These are phyloP conservation scores for Microcyclospora pomicola DNA, from an alignment of 2,329 filamentous ascomycete species.

Conservation along the genomic window DNA sequence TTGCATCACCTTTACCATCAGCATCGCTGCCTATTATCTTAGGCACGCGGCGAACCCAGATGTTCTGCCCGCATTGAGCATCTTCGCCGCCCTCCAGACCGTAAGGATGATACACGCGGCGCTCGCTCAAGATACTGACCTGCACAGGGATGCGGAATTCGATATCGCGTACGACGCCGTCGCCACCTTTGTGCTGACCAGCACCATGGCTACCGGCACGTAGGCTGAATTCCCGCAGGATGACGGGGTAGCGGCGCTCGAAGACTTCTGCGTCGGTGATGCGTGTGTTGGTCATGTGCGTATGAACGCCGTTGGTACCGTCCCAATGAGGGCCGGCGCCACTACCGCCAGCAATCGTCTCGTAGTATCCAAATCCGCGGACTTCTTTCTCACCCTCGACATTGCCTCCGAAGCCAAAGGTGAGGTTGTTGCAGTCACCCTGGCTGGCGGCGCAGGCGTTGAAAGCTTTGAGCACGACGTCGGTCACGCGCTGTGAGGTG, in stretches of 20 bases:
- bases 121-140: conserved; percentile 64
- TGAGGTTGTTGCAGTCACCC: conserved; percentile 73
- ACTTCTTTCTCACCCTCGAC: conserved; percentile 42
- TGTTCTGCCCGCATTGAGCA: conserved; percentile 64
- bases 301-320: conserved; percentile 63
- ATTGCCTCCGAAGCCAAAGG: conserved; percentile 67
- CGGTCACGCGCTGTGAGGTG: conserved; percentile 64
- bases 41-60: conserved; percentile 65
- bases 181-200: conserved; percentile 57
- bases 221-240: conserved; percentile 57
- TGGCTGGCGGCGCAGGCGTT: conserved; percentile 64
- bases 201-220: conserved; percentile 48
- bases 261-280: conserved; percentile 73
- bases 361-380: conserved; percentile 77
- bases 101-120: conserved; percentile 64
- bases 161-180: conserved; percentile 65
- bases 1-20: conserved; percentile 9
- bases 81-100: conserved; percentile 73
- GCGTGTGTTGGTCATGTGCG: conserved; percentile 75
- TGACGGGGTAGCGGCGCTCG: conserved; percentile 61
- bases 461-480: conserved; percentile 72
- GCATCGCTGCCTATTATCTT: conserved; percentile 21
- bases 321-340: conserved; percentile 62
- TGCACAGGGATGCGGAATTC: conserved; percentile 68
- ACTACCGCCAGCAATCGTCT: conserved; percentile 67